A percentile compares a stretch with the other conserved stretches of the same genome.
phyloP scores from a whole-genome alignment of 495 filamentous ascomycete species.

The Xylaria palmicola region DNA sequence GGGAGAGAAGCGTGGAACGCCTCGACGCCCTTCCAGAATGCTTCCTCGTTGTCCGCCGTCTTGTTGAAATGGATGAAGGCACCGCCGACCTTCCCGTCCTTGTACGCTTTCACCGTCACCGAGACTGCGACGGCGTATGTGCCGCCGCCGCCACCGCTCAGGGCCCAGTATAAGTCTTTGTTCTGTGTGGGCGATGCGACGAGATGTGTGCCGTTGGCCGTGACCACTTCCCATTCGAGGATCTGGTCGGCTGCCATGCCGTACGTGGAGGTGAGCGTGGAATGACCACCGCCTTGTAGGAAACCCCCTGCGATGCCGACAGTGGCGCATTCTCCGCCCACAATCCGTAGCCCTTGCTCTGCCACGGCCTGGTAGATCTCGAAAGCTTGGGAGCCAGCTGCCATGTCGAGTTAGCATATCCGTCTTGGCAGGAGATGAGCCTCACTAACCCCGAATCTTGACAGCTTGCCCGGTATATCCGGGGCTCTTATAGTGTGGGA shows the following conservation, averaged over 20 bases:
- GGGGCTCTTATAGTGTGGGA: conserved; percentile 35
- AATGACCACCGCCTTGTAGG: conserved; percentile 63
- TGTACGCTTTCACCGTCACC: conserved; percentile 43
- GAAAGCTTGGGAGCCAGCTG: conserved; percentile 49
- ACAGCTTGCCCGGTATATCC: conserved; percentile 46
- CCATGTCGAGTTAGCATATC: neutral
- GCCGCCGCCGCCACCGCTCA: conserved; percentile 56
- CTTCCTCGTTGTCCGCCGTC: conserved; percentile 35
- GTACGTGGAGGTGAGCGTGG: conserved; percentile 47
- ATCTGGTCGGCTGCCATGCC: conserved; percentile 63
- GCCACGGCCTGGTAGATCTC: conserved; percentile 47
- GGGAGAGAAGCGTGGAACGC: conserved; percentile 28
- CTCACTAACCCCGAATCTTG: conserved; percentile 41
- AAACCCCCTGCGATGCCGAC: conserved; percentile 56
- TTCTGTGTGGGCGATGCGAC: conserved; percentile 49
- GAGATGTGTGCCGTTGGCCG: conserved; percentile 46
- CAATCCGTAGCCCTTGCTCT: conserved; percentile 38
- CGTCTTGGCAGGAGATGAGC: neutral
- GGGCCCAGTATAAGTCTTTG: conserved; percentile 60
- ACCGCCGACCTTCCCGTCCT: conserved; percentile 33
- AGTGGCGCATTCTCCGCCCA: conserved; percentile 47
- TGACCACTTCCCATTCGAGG: conserved; percentile 60
- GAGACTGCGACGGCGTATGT: conserved; percentile 49
- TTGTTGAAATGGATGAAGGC: conserved; percentile 33
- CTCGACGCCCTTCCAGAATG: conserved; percentile 40